Evolutionary conservation across 164 flowering plant genomes (phyloP), one percentile per base, ranked within the genome.

Genomic region (Magnolia kwangsiensis): DNA sequence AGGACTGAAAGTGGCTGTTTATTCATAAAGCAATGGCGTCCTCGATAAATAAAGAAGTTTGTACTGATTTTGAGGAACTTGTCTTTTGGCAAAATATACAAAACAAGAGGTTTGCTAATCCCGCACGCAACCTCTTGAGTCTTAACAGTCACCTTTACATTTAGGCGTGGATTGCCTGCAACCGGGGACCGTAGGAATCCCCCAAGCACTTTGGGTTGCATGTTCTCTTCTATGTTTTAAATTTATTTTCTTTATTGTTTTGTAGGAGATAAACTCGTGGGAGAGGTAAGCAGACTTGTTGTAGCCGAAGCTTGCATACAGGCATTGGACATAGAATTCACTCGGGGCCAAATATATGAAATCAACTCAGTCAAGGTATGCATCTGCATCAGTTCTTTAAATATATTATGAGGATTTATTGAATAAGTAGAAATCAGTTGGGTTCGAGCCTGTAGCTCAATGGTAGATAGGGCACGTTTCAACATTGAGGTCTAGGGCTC

Each of bases 291-390:
- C 84, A 90, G 98, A 78, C 87, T 95, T 82, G 97, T 91, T 4
- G 95, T 95, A 29, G 98, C 98, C 29, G 97, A 95, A 84, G 98
- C 98, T 80, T 92, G 98, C 85, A 81, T 92, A 82, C 98, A 94
- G 80, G 96, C 93, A 45, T 73, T 94, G 83, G 97, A 94, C 85
- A 87, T 92, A 63, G 92, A 90, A 59, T 87, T 76, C 71, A 92
- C 96, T 1, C 77, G 89, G 81, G 96, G 96, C 67, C 81, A 92
- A 83, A 85, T 84, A 50, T 92, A 90, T 79, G 98, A 94, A 84
- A 84, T 94, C 79, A 94, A 91, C 81, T 94, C 98, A 19, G 85
- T 94, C 67, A 82, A 84, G 96, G 98, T 92, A 86, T 78, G 7
- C 10, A 14, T 72, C 20, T 4, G 6, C 45, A 37, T 37, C 45